Evolutionary conservation across 495 filamentous ascomycete genomes (phyloP).

Genomic region (Xylaria longipes): DNA sequence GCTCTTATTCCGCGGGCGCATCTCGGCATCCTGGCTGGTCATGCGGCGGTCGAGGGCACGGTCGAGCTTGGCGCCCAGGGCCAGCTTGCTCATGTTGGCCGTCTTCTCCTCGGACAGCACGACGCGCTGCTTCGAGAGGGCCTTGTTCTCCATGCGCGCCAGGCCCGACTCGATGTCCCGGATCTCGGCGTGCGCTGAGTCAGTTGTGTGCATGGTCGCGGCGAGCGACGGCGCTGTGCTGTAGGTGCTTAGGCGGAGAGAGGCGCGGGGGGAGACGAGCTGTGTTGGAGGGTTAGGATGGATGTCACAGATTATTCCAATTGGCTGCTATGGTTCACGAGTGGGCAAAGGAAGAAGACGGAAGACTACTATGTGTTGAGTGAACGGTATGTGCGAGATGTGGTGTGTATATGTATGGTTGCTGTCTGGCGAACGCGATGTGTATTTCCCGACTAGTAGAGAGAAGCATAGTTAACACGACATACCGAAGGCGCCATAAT

Average conservation of each 20-base stretch:
- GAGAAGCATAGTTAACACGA: conserved; percentile 27
- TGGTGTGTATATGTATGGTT: neutral
- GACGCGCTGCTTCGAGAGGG: conserved; percentile 83
- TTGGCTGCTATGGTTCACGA: neutral
- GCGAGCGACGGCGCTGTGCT: conserved; percentile 76
- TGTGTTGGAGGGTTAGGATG: neutral
- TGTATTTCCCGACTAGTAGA: neutral
- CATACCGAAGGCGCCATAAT: conserved; percentile 80
- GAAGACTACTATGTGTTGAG: conserved; percentile 25
- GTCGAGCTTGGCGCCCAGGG: conserved; percentile 92
- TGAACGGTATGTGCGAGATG: conserved; percentile 3
- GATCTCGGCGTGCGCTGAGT: conserved; percentile 75
- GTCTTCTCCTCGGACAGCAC: conserved; percentile 80
- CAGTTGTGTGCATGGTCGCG: conserved; percentile 61
- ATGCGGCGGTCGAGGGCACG: conserved; percentile 88
- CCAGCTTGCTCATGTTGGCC: conserved; percentile 86
- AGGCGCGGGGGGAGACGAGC: conserved; percentile 61
- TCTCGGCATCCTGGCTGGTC: conserved; percentile 89
- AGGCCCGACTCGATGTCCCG: conserved; percentile 81
- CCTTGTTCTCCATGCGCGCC: conserved; percentile 90
- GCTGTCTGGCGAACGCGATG: neutral
- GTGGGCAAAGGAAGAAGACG: neutral
- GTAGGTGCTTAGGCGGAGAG: conserved; percentile 82
- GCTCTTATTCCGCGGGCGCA: conserved; percentile 62
- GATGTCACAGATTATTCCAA: neutral